Evolutionary conservation across 1,139 yeast genomes (phyloP), one percentile per base, ranked within the genome.

Genomic region (Candida sp.): DNA sequence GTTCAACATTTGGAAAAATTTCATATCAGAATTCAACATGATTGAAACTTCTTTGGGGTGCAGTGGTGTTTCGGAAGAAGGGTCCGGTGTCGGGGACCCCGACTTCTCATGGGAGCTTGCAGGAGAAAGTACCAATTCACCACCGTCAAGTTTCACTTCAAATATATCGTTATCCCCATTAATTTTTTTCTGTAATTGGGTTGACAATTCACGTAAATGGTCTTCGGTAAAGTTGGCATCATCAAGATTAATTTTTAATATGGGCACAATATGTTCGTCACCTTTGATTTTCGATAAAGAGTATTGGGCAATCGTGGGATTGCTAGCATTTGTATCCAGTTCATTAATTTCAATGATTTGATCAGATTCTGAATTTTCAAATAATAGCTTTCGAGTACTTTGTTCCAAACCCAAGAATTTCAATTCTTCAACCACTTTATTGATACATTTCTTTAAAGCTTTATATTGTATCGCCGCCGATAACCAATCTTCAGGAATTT

Each of bases 381-480:
- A 57, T 11, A 79, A 53, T 27, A 75, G 55, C 44, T 74, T 71
- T 35, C 79, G 63, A 12, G 77, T 69, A 41, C 77, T 74, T 45
- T 70, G 73, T 36, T 77, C 74, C 21, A 82, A 62, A 0, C 88
- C 88, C 33, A 81, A 58, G 21, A 61, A 57, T 36, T 74, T 70
- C 33, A 84, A 68, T 59, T 84, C 91, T 27, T 68, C 65, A 7
- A 84, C 89, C 5, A 84, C 86, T 44, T 69, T 69, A 46, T 76
- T 77, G 47, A 84, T 83, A 47, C 81, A 73, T 58, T 85, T 85
- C 59, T 85, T 85, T 43, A 85, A 64, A 2, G 82, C 75, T 55
- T 85, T 85, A 60, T 85, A 85, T 53, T 84, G 86, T 42, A 85
- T 84, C 21, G 90, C 88, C 4, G 81, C 78, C 33, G 73, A 77